These are phyloP conservation scores for Cercospora brassicicola DNA, from an alignment of 2,329 filamentous ascomycete species.

Conservation along the genomic window DNA sequence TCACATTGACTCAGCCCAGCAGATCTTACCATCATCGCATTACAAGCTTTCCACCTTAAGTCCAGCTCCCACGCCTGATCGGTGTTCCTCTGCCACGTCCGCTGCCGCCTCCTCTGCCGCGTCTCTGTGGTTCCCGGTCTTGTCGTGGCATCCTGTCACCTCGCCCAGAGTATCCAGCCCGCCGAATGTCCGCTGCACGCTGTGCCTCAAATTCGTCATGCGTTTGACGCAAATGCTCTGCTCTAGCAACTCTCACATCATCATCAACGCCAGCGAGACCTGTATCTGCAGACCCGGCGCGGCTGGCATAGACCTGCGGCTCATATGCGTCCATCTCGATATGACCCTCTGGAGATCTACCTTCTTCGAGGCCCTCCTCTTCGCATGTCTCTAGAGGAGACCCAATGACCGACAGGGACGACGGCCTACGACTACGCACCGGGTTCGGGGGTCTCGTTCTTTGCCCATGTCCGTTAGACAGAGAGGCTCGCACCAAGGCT, in stretches of 20 bases:
- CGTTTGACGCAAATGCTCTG: not conserved
- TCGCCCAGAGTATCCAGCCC: not conserved
- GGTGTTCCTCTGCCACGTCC: not conserved
- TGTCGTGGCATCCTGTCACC: not conserved
- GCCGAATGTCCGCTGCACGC: not conserved
- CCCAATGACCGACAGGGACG: not conserved
- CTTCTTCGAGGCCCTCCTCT: slow-evolving; percentile 1
- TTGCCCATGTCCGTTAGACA: not conserved
- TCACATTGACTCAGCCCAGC: not conserved
- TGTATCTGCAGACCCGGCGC: not conserved
- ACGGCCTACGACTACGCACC: not conserved
- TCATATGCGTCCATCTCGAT: not conserved
- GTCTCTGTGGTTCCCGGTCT: not conserved
- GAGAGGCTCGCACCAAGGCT: not conserved
- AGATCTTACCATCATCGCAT: too few species aligned
- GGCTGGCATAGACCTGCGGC: not conserved
- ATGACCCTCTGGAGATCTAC: not conserved
- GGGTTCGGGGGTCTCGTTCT: not conserved
- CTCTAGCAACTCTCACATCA: not conserved
- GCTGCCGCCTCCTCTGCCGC: not conserved
- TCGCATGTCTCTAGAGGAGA: not conserved
- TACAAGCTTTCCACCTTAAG: not conserved
- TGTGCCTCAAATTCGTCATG: not conserved
- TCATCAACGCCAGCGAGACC: not conserved
- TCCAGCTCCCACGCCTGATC: not conserved